phyloP scores from a whole-genome alignment of 352 stramenopile genomes.

The Phytophthora tentaculata region DNA sequence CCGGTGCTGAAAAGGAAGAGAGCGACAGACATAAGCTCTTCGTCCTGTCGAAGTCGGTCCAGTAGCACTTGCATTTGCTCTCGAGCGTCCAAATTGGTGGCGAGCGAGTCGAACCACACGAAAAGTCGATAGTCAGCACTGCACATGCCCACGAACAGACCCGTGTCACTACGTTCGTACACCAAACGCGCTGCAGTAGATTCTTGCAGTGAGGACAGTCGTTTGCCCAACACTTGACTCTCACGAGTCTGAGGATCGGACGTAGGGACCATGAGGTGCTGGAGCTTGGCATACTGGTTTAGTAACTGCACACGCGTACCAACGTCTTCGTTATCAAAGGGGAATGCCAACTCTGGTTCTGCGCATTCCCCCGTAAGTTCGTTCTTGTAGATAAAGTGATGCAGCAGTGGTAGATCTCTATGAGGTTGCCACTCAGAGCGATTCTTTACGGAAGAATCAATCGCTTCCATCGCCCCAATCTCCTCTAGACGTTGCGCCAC shows the following conservation, averaged over 20 bases:
- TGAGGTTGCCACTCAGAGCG: slow-evolving; percentile 56
- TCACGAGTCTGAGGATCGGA: slow-evolving; percentile 16
- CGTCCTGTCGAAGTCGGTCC: slow-evolving; percentile 58
- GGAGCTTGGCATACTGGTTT: slow-evolving; percentile 63
- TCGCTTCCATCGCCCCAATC: slow-evolving; percentile 46
- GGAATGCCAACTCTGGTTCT: slow-evolving; percentile 46
- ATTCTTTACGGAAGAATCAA: slow-evolving; percentile 43
- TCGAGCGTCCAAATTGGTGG: slow-evolving; percentile 49
- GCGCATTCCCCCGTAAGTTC: slow-evolving; percentile 70
- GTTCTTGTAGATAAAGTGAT: slow-evolving; percentile 79
- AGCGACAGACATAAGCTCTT: slow-evolving; percentile 58
- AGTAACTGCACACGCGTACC: slow-evolving; percentile 43
- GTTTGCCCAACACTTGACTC: slow-evolving; percentile 65
- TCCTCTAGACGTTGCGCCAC: slow-evolving; percentile 48
- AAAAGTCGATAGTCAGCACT: slow-evolving; percentile 63
- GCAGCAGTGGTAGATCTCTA: slow-evolving; percentile 56
- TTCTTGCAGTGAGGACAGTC: slow-evolving; percentile 40
- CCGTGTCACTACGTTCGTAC: slow-evolving; percentile 55
- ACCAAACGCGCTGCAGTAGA: slow-evolving; percentile 47
- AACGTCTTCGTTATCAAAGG: slow-evolving; percentile 49
- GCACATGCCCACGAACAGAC: slow-evolving; percentile 58
- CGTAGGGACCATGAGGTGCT: slow-evolving; percentile 55
- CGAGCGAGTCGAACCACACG: slow-evolving; percentile 62
- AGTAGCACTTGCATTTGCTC: slow-evolving; percentile 64
- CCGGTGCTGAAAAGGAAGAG: slow-evolving; percentile 33